phyloP scores from a whole-genome alignment of 352 stramenopile genomes.

The Phytophthora aleatoria region DNA sequence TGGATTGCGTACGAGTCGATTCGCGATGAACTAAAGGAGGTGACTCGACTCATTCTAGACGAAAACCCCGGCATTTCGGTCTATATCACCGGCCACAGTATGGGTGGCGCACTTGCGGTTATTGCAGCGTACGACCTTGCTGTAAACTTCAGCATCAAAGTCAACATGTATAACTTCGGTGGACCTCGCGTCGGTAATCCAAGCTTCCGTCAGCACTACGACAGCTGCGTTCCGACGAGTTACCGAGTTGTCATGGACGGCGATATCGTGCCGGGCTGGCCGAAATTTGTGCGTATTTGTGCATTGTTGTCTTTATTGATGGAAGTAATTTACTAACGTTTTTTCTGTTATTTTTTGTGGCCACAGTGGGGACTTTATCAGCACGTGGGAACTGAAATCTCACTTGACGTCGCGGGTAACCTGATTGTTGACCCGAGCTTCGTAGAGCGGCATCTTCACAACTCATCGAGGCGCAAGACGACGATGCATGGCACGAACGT shows the following conservation, averaged over 20 bases:
- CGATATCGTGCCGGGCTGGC: conserved; percentile 77
- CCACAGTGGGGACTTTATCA: conserved; percentile 74
- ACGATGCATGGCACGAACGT: conserved; percentile 70
- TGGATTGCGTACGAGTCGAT: conserved; percentile 88
- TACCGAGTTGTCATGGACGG: conserved; percentile 86
- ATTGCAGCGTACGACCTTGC: conserved; percentile 87
- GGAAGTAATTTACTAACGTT: conserved; percentile 5
- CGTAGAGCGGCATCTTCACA: conserved; percentile 76
- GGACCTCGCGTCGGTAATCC: conserved; percentile 85
- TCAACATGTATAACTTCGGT: conserved; percentile 92
- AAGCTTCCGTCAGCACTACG: conserved; percentile 78
- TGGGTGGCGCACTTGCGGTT: conserved; percentile 91
- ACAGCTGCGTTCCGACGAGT: conserved; percentile 75
- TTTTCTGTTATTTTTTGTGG: conserved; percentile 1
- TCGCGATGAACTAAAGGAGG: conserved; percentile 74
- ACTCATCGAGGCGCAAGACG: conserved; percentile 66
- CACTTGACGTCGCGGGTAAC: conserved; percentile 73
- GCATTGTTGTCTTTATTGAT: conserved; percentile 3
- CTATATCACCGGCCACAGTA: conserved; percentile 92
- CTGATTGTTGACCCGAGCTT: conserved; percentile 85
- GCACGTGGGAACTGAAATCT: conserved; percentile 75
- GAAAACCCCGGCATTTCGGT: conserved; percentile 87
- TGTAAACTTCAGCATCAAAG: conserved; percentile 84
- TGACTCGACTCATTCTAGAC: conserved; percentile 77
- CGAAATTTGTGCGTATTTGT: conserved; percentile 63